Evolutionary conservation across 176 grass and related monocot genomes (phyloP), one percentile per base, ranked within the genome.

Genomic region (Themeda triandra): DNA sequence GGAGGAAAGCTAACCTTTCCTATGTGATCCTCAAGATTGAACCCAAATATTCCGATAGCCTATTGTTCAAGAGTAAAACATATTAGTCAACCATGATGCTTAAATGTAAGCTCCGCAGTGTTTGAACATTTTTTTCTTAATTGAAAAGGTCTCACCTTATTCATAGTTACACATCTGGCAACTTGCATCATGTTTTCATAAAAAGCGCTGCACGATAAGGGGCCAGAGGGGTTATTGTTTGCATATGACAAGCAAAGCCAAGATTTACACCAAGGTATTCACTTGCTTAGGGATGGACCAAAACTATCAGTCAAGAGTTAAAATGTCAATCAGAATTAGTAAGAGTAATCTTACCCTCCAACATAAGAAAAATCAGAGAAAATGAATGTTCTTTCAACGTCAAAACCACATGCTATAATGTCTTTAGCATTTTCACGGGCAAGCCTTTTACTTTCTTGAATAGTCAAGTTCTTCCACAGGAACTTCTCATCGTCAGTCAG

Each of bases 351-450:
- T 89, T 92, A 99, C 96, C 91, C 91, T 77, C 91, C 90, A 69
- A 96, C 92, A 78, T 70, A 99, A 89, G 45, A 78, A 71, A 96
- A 99, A 92, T 99, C 88, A 4, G 93, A 70, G 78, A 99, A 99
- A 76, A 99, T 94, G 23, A 98, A 98, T 39, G 96, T 98, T 85
- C 84, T 94, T 49, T 90, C 83, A 46, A 98, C 45, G 84, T 98
- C 96, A 66, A 95, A 95, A 51, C 93, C 93, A 63, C 96, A 98
- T 32, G 96, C 96, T 84, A 98, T 98, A 71, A 98, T 95, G 79
- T 98, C 96, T 82, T 98, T 98, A 23, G 93, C 93, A 87, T 98
- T 98, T 87, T 98, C 91, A 79, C 91, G 91, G 28, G 93, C 93
- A 77, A 98, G 93, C 86, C 96, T 95, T 90, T 91, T 82, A 76